Base-by-base conservation (phyloP, 2,329 filamentous ascomycete genomes). In the Ophiostoma tasmaniense region DNA sequence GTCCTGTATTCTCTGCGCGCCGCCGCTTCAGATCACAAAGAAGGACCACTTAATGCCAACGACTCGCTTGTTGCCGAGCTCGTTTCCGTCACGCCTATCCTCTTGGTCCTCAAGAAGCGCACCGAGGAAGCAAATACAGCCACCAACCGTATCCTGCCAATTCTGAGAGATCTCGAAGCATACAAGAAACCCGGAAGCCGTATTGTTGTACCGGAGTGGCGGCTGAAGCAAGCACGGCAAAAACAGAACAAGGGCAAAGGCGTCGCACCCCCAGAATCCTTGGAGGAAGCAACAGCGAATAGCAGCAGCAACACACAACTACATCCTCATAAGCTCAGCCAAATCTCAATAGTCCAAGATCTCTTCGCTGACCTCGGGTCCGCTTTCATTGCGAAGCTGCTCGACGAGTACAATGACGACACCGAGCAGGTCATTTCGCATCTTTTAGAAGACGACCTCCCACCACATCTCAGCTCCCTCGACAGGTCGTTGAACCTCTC, bases 281-380 rank as follows among this genome's bases (percentile, higher is more conserved):
- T 22, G 20, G 25, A 37, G 3, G 17, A 28, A 3, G 33, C 61
- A 13, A 2, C 30, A 10, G n/a, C 59, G 2, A 45, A 45, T 10
- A 11, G 17, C 59, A 30, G 2, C 61, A 25, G 20, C 20, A 25
- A 28, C n/a, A 13, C n/a, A 28, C 64, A 65, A 5, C 81, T 93
- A 42, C 91, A 95, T 75, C 80, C 94, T 28, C 92, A 97, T 77
- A 88, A 84, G 59, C 90, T 96, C 86, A 93, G 90, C 74, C 86
- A 94, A 66, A 87, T 98, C 67, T 90, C 90, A 0, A 92, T 96
- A 76, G 84, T 99, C n/a, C 93, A 97, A 76, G 94, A 99, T 75
- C 82, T 98, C 0, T 97, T 98, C 75, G 92, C 94, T 0, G 87
- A 96, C 71, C 81, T 98, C 11, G 93, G 93, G 5, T 89, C 91